Evolutionary conservation across 1,284 basidiomycete species (phyloP), one percentile per base, ranked within the genome.

Genomic region (Apiotrichum gamsii): DNA sequence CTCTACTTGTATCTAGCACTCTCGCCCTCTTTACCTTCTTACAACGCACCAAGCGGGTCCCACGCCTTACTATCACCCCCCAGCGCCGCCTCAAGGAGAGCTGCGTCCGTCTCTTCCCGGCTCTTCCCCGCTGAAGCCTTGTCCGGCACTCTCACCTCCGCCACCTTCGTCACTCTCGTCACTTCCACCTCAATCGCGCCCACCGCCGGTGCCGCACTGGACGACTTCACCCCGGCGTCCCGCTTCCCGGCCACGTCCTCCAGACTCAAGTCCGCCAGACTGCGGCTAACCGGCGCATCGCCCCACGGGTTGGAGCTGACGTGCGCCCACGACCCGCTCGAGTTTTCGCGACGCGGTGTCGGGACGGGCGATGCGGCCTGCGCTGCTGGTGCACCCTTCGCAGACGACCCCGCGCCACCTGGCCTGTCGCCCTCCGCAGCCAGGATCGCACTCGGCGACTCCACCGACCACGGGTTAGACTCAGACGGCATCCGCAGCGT

Each of bases 1-100:
- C n/a, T n/a, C n/a, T n/a, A n/a, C n/a, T n/a, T n/a, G n/a, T n/a
- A n/a, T n/a, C n/a, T n/a, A n/a, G n/a, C n/a, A n/a, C n/a, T n/a
- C n/a, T n/a, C n/a, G n/a, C 28, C 28, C 28, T 13, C 28, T 29
- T 8, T n/a, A 32, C 30, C 23, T 23, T 28, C 23, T 28, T 47
- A 68, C 37, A 61, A 52, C 16, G 63, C 69, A 5, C 69, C 69
- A 5, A 71, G 53, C 3, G 69, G 69, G 45, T 71, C 69, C 69
- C 69, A 71, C 24, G 64, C 67, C 46, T 64, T 64, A 38, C 51
- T 52, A 47, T 66, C 64, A 9, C 63, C 68, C 18, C 62, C 64
- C 38, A 67, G 33, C 23, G 67, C 67, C 4, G 63, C 60, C 24
- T 59, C 61, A 11, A 53, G 33, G 20, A 61, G 36, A 25, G n/a